Conservation (phyloP, 1,139 yeast species). For the Candida glucosophila region DNA sequence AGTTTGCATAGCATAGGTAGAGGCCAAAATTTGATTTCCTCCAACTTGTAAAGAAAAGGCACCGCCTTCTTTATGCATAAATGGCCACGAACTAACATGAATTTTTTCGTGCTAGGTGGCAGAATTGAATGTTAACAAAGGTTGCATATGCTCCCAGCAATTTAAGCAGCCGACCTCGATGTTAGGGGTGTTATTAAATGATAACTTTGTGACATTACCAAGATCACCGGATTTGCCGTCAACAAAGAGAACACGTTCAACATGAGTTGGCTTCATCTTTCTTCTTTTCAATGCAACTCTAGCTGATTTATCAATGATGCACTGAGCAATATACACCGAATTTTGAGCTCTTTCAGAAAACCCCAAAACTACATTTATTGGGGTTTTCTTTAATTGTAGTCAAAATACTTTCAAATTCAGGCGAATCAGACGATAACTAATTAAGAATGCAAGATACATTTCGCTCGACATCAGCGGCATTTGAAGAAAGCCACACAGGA, state of each 20-base stretch:
- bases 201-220: constrained; percentile 1
- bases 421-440: constrained; percentile 4
- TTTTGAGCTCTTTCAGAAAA: neutral
- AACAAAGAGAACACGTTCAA: neutral
- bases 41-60: constrained; percentile 1
- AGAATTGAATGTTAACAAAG: constrained; percentile 5
- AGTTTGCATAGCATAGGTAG: neutral
- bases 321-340: neutral
- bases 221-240: constrained; percentile 1
- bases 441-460: neutral
- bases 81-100: constrained; percentile 6
- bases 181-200: neutral
- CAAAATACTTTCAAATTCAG: constrained; percentile 5
- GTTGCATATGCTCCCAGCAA: constrained; percentile 1
- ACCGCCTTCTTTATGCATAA: constrained; percentile 1
- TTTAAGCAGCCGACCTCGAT: neutral
- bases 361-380: constrained; percentile 1
- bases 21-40: neutral
- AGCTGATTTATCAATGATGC: neutral
- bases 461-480: neutral
- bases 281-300: neutral
- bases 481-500: neutral
- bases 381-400: constrained; percentile 5
- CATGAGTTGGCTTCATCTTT: neutral
- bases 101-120: constrained; percentile 5